Conservation (phyloP, 2,329 filamentous ascomycete species). For the Cercospora sp. region DNA sequence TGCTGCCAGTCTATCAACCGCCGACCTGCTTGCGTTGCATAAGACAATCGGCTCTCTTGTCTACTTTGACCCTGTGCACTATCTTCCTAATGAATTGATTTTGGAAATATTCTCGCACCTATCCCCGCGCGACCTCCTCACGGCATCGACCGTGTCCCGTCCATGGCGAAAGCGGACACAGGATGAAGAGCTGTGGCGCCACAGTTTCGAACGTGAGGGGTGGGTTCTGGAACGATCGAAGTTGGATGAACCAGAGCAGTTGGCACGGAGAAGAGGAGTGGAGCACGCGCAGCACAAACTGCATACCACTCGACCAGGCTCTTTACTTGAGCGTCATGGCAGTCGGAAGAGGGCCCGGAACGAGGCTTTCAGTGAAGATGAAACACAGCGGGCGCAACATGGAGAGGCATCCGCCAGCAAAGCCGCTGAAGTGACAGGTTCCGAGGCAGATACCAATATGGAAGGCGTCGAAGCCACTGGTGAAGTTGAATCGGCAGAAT, state of each 20-base stretch:
- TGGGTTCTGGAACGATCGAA: conserved; percentile 56
- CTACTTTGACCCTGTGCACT: conserved; percentile 87
- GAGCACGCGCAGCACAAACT: conserved; percentile 44
- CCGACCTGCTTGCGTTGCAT: conserved; percentile 13
- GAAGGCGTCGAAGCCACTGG: conserved; percentile 24
- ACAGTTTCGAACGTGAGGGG: conserved; percentile 78
- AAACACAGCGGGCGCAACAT: conserved; percentile 9
- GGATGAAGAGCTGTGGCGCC: conserved; percentile 84
- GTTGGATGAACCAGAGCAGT: conserved; percentile 28
- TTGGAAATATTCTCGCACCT: conserved; percentile 86
- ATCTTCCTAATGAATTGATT: conserved; percentile 86
- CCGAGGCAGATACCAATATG: conserved; percentile 16
- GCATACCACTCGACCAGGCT: conserved; percentile 64
- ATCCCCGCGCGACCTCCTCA: conserved; percentile 75
- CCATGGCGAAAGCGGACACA: conserved; percentile 79
- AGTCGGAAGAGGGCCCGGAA: conserved; percentile 37
- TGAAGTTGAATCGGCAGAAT: background rate
- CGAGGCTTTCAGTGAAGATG: conserved; percentile 39
- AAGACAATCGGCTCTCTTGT: conserved; percentile 56
- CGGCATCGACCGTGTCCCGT: conserved; percentile 74
- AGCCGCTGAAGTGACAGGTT: background rate
- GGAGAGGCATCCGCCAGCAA: background rate
- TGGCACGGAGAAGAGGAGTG: conserved; percentile 22
- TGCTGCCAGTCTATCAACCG: background rate
- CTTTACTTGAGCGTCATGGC: conserved; percentile 24